Base-by-base conservation (phyloP, 495 filamentous ascomycete genomes). In the Podospora pseudocomata region DNA sequence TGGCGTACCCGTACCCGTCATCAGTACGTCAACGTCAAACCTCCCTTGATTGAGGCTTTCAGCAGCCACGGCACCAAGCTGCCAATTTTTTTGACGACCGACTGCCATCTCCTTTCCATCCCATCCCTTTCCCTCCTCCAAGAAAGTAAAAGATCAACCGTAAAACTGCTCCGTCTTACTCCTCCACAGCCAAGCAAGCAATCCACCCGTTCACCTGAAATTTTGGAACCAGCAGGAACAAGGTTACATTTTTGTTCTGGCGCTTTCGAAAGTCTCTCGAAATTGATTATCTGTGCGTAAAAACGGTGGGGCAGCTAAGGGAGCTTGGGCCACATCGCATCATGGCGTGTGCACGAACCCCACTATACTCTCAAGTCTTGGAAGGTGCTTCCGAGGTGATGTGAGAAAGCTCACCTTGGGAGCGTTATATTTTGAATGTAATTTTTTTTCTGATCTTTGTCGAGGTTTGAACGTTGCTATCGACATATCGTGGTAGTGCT, bases 321-420 rank as follows among this genome's bases (percentile, higher is more conserved):
- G 55, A 58, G 55, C 55, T 58, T 58, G 55, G 55, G 55, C 55
- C 55, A 58, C 23, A 26, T 58, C 55, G 55, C 23, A 26, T 26
- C 55, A 18, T 23, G 23, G 23, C 23, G 23, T 23, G 54, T n/a
- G 15, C 54, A 57, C 54, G 9, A 57, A 18, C 54, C 54, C 54
- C 54, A 57, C 54, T 16, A 57, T 23, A 5, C 54, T 23, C 54
- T 23, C 15, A 7, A 5, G 18, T 13, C 1, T 23, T 32, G 30
- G 30, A 32, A 32, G 1, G 30, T 32, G 30, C 3, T 32, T 32
- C 30, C 7, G 30, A 32, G 30, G 30, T 5, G 30, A 32, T 3
- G 30, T 4, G 30, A 32, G 30, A 4, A 32, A 32, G 30, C 30
- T 32, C 30, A 32, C 30, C 30, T 32, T 32, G 3, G 7, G 30